Evolutionary conservation across 148 eudicot genomes (phyloP).

Genomic region (Silene latifolia): DNA sequence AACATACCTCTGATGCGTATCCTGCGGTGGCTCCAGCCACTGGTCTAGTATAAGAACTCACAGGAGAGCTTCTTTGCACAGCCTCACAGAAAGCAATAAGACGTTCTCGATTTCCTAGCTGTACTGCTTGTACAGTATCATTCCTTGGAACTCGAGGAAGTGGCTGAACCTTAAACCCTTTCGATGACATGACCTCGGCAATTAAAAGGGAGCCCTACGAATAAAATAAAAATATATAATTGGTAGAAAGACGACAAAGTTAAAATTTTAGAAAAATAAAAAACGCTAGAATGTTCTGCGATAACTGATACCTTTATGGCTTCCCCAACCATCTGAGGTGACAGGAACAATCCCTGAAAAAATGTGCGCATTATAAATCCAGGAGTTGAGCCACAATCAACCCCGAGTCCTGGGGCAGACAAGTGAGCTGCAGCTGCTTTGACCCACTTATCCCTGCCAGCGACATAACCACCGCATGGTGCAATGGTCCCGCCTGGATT

Average conservation of each 20-base stretch:
- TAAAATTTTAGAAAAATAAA: neutral
- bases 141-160: conserved; percentile 69
- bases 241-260: neutral
- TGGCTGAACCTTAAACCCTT: conserved; percentile 88
- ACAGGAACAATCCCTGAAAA: conserved; percentile 87
- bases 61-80: conserved; percentile 93
- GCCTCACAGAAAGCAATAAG: conserved; percentile 94
- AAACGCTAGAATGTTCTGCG: neutral
- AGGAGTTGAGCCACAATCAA: conserved; percentile 93
- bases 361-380: conserved; percentile 80
- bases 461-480: conserved; percentile 98
- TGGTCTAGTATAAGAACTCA: conserved; percentile 79
- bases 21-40: conserved; percentile 85
- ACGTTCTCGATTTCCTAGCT: conserved; percentile 76
- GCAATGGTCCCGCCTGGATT: conserved; percentile 99
- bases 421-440: conserved; percentile 93
- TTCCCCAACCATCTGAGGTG: conserved; percentile 99
- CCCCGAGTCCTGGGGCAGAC: conserved; percentile 94
- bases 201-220: conserved; percentile 71
- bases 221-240: conserved; percentile 3
- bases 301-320: conserved; percentile 63
- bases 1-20: conserved; percentile 88
- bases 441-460: conserved; percentile 79
- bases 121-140: conserved; percentile 93
- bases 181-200: conserved; percentile 88